phyloP scores from a whole-genome alignment of 441 rosid species.

The Corymbia citriodora region DNA sequence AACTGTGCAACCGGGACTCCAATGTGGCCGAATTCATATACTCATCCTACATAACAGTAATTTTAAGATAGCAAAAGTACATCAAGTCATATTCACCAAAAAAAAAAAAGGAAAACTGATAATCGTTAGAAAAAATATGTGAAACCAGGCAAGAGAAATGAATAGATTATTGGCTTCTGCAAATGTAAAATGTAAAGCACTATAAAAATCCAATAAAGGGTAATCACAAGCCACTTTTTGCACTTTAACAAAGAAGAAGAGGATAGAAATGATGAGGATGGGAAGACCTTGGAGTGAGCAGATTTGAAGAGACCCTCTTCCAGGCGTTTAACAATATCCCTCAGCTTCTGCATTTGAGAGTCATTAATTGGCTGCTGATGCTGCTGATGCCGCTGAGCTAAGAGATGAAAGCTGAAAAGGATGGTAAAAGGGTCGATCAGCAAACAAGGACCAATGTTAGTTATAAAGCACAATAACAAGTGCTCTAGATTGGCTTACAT shows the following conservation, averaged over 20 bases:
- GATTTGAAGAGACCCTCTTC: slow-evolving; percentile 90
- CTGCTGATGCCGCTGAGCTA: slow-evolving; percentile 51
- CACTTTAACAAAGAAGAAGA: neutral
- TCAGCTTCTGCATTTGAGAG: slow-evolving; percentile 40
- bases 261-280: neutral
- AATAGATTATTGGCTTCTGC: neutral
- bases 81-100: neutral
- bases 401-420: slow-evolving; percentile 39
- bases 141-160: neutral
- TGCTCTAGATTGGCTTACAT: slow-evolving; percentile 40
- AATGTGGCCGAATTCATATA: slow-evolving; percentile 64
- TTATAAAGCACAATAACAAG: neutral
- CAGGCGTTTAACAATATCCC: slow-evolving; percentile 77
- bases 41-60: slow-evolving; percentile 54
- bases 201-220: neutral
- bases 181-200: neutral
- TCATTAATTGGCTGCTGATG: slow-evolving; percentile 48
- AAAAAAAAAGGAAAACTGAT: neutral
- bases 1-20: slow-evolving; percentile 54
- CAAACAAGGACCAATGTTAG: neutral
- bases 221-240: neutral
- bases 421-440: slow-evolving; percentile 9
- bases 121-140: neutral
- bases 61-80: neutral
- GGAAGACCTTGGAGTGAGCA: slow-evolving; percentile 59